Conservation (phyloP, 331 rosid genomes). For the Quercus phellos region DNA sequence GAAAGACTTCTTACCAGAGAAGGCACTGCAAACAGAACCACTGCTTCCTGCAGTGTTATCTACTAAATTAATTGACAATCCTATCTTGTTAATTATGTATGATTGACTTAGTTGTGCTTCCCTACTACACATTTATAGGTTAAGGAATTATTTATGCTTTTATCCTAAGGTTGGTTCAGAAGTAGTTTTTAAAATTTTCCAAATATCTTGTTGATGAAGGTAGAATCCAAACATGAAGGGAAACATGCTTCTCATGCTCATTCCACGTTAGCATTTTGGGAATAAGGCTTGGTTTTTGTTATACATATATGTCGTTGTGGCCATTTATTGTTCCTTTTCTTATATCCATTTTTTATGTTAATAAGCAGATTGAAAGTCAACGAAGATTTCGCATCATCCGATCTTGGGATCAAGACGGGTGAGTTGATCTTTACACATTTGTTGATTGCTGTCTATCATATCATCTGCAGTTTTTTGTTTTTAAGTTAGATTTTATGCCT, state of each 20-base stretch:
- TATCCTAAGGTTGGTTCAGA: neutral
- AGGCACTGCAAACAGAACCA: neutral
- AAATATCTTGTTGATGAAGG: neutral
- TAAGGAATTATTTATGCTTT: neutral
- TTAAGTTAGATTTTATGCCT: conserved; percentile 18
- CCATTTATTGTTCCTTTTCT: neutral
- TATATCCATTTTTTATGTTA: neutral
- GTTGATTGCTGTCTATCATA: conserved; percentile 12
- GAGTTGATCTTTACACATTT: conserved; percentile 18
- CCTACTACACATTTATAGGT: neutral
- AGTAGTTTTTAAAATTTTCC: neutral
- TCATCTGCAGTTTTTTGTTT: conserved; percentile 13
- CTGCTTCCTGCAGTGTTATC: neutral
- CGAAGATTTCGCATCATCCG: conserved; percentile 69
- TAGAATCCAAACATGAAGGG: neutral
- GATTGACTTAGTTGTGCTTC: neutral
- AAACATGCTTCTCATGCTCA: neutral
- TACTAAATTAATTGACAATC: neutral
- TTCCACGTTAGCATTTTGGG: neutral
- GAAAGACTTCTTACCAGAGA: neutral
- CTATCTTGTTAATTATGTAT: neutral
- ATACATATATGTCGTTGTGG: neutral
- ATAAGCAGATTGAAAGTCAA: conserved; percentile 82
- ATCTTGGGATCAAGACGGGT: conserved; percentile 95
- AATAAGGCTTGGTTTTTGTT: too few species aligned